Evolutionary conservation across 2,329 filamentous ascomycete genomes (phyloP), one percentile per base, ranked within the genome.

Genomic region (Microsporum ferrugineum): DNA sequence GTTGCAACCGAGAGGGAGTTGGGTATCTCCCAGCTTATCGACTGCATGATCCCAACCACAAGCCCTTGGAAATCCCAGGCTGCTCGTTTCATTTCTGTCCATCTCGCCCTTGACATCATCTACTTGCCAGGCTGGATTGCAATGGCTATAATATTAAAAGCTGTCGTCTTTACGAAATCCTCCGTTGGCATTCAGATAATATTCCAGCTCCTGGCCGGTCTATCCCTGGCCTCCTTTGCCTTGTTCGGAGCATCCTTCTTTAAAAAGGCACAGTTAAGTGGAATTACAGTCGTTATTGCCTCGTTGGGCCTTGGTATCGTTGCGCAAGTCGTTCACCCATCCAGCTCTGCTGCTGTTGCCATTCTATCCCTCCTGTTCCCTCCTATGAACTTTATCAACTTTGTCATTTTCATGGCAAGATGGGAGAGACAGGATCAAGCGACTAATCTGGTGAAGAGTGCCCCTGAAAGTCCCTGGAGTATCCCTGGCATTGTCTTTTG

Each of bases 331-430:
- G 77, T 89, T 17, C 84, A 81, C 0, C 64, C 67, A 17, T 36
- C 59, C 41, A 77, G 75, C 6, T 88, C 85, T 0, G 84, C 77
- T 1, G 80, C 84, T 0, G 88, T 92, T 2, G 80, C 82, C 4
- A 76, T 89, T 2, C 78, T 95, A 10, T 87, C 87, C 63, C 70
- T 95, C 12, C 73, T 96, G 0, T 96, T 96, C 70, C 83, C 89
- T 0, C 88, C 91, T 0, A 95, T 91, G 78, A 91, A 90, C 67
- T 96, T 90, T 69, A 87, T 92, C 12, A 91, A 86, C 71, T 94
- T 92, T 70, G 80, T 85, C 60, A 84, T 88, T 17, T 82, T 86
- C 64, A 82, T 91, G 72, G 88, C 91, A 10, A 84, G 88, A 47
- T 96, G 84, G 71, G 88, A 96, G 73, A 78, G 80, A 63, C 70